Base-by-base conservation (phyloP, 352 stramenopile genomes). In the Elongisporangium prolatum region DNA sequence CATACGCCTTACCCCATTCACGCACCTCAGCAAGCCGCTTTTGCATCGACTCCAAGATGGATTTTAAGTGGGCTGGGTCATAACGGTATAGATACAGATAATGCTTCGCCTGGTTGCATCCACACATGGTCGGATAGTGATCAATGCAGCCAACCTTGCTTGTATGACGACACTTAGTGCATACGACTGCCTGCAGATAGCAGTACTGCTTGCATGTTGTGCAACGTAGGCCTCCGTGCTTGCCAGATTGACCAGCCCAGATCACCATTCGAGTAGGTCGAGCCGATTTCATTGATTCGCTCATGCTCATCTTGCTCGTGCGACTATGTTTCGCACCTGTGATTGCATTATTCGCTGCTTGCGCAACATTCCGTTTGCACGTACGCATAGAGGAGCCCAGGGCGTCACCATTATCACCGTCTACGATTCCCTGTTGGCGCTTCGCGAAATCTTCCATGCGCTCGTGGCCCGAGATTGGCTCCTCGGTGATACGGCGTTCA, bases 171-270 rank as follows among this genome's bases (percentile, higher is more conserved):
- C 85, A 95, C 40, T 73, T 80, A 1, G 80, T 85, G 49, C 86
- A 95, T 20, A 91, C 84, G 0, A 95, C 86, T 13, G 86, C 86
- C 56, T 92, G 79, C 1, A 95, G 53, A 64, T 89, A 95, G 63
- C 86, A 95, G 58, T 95, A 95, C 59, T 95, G 86, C 21, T 91
- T 90, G 65, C 86, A 95, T 3, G 65, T 69, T 0, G 74, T 71
- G 48, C 86, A 95, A 16, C 84, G 86, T 16, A 95, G 60, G 7
- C 84, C 86, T 54, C 91, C 75, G 24, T 75, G 76, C 53, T 89
- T 93, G 17, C 86, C 86, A 1, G 84, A 88, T 40, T 80, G 83
- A 20, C 86, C 86, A 3, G 86, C 86, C 86, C 86, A 95, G 3
- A 90, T 60, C 54, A 93, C 83, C 82, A 93, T 92, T 9, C 85